Conservation (phyloP, 2,329 filamentous ascomycete species). For the Aspergillus fructus region DNA sequence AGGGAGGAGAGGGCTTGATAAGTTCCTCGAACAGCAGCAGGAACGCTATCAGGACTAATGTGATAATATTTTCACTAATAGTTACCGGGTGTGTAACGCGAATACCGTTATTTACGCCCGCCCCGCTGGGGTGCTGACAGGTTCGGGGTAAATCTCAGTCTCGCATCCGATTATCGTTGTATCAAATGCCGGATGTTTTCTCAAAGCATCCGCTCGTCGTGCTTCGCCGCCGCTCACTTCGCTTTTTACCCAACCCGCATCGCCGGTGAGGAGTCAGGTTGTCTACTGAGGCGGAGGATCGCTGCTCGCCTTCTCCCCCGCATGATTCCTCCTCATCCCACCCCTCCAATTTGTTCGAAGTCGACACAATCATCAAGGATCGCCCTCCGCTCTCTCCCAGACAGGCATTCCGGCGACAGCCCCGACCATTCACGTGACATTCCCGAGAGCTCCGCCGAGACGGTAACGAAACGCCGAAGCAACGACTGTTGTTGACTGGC, state of each 20-base stretch:
- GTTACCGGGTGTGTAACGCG: background rate
- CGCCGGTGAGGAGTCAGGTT: conserved; percentile 24
- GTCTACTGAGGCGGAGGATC: background rate
- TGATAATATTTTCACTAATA: conserved; percentile 1
- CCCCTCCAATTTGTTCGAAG: background rate
- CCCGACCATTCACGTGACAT: conserved; percentile 3
- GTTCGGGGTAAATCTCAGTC: conserved; percentile 9
- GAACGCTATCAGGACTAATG: background rate
- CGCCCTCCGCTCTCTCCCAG: background rate
- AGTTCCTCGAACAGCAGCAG: background rate
- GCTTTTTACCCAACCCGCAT: conserved; percentile 19
- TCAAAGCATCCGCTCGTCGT: background rate
- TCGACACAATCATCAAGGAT: background rate
- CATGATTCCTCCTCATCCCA: background rate
- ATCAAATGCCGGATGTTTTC: background rate
- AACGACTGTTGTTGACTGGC: background rate
- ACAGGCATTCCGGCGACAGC: background rate
- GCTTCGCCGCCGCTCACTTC: conserved; percentile 16
- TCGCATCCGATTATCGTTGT: background rate
- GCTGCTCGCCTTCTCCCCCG: conserved; percentile 2
- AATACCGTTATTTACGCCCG: background rate
- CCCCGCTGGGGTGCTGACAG: conserved; percentile 1
- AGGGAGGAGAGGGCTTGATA: conserved; percentile 9
- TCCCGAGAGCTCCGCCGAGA: conserved; percentile 2
- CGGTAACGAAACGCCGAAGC: conserved; percentile 7